A percentile compares a stretch with the other conserved stretches of the same genome.
These are phyloP conservation scores for Aspergillus flavus DNA, from an alignment of 2,329 filamentous ascomycete species.

Conservation along the genomic window DNA sequence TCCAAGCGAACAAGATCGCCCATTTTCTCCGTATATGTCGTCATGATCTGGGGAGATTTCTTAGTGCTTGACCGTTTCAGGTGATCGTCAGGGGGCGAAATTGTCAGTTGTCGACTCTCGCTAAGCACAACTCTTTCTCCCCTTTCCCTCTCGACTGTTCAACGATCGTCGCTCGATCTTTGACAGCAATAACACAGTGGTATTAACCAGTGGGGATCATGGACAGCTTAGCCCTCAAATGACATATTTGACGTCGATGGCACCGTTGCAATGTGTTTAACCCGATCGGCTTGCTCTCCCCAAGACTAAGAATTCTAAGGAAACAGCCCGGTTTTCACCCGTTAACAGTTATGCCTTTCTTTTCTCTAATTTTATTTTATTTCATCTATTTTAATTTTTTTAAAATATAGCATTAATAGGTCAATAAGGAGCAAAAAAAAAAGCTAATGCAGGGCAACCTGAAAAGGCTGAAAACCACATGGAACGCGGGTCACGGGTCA, in stretches of 20 bases:
- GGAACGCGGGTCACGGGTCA: too few relatives aligned
- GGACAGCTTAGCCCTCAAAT: not conserved
- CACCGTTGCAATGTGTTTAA: not conserved
- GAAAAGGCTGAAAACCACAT: too few relatives aligned
- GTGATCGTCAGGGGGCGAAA: not conserved
- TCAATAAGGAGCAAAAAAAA: not conserved
- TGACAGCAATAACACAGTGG: not conserved
- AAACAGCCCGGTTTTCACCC: not conserved
- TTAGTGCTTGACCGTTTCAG: not conserved
- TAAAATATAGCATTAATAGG: not conserved
- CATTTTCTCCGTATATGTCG: not conserved
- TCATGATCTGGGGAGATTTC: not conserved
- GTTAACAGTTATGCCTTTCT: not conserved
- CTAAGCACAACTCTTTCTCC: not conserved
- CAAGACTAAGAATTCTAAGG: not conserved
- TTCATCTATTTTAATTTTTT: not conserved
- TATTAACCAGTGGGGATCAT: not conserved
- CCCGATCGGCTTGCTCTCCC: not conserved
- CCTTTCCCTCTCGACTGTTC: not conserved
- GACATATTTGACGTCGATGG: not conserved
- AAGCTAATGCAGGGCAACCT: not conserved
- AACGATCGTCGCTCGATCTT: not conserved
- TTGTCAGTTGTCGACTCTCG: not conserved
- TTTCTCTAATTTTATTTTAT: not conserved
- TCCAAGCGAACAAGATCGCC: not conserved